Base-by-base conservation (phyloP, 2,329 filamentous ascomycete genomes). In the Aspergillus luchuensis region DNA sequence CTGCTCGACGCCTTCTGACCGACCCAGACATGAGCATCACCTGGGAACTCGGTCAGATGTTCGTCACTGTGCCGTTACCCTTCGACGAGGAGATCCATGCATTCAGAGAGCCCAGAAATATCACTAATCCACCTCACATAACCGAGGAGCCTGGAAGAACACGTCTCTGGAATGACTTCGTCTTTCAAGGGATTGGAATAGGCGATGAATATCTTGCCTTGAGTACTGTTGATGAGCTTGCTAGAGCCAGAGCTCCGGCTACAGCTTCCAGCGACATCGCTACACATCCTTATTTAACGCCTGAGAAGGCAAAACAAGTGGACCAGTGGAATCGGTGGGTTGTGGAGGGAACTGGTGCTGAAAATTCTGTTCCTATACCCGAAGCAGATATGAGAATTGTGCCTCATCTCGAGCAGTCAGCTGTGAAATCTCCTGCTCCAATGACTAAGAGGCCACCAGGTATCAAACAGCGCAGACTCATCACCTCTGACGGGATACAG, bases 291-390 rank as follows among this genome's bases (percentile, higher is more conserved):
- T 73, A 63, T 41, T 49, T 74, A 10, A 68, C 66, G 6, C 51
- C 60, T 1, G 71, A 74, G 49, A 74, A 74, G 47, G 67, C 61
- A 6, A 69, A 68, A 13, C 64, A 66, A 41, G 72, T 75, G 10
- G 66, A 69, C 48, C 59, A 69, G 50, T 75, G 72, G 72, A 70
- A 69, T 47, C 59, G 69, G 47, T 75, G 72, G 72, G 71, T 73
- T 36, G 55, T 61, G 11, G 67, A 73, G 21, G 63, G 68, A 2
- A 50, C 65, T 50, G 60, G 64, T 30, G 64, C 66, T 19, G 70
- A 64, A 6, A 38, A 30, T 13, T n/a, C 30, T 15, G 49, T 52
- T n/a, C 33, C 45, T 53, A 49, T 17, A 5, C 13, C 25, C 7
- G 54, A 56, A 10, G 13, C 51, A 2, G 54, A 54, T 23, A 19